These are phyloP conservation scores for Anisodus acutangulus DNA, from an alignment of 257 asterid species.

Conservation along the genomic window DNA sequence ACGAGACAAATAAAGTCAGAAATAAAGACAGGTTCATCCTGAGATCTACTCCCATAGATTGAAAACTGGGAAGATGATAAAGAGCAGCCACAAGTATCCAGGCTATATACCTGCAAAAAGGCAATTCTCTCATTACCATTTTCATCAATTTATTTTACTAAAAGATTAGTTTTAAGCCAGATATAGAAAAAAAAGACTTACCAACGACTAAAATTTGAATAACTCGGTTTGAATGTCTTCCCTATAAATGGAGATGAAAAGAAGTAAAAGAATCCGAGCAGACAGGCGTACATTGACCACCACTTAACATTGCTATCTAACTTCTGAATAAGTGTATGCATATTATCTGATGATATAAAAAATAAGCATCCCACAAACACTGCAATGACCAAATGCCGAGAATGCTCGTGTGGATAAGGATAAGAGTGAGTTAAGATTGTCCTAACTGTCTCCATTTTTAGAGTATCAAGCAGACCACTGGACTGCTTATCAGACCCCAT, in stretches of 20 bases:
- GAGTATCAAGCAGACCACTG: conserved; percentile 70
- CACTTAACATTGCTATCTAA: conserved; percentile 96
- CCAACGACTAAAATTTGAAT: conserved; percentile 98
- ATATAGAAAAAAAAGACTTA: conserved; percentile 40
- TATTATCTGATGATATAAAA: conserved; percentile 94
- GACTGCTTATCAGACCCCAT: conserved; percentile 71
- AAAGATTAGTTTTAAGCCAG: background rate
- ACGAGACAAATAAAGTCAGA: conserved; percentile 80
- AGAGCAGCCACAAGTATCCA: conserved; percentile 95
- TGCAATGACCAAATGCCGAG: conserved; percentile 93
- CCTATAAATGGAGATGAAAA: conserved; percentile 97
- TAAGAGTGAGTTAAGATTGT: conserved; percentile 87
- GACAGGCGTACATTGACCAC: conserved; percentile 99
- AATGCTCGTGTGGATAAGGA: conserved; percentile 99
- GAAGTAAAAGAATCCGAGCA: conserved; percentile 98
- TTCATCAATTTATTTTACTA: background rate
- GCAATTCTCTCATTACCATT: conserved; percentile 30
- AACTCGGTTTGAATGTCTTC: conserved; percentile 94
- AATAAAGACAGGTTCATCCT: conserved; percentile 96
- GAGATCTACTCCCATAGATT: conserved; percentile 97
- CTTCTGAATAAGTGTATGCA: conserved; percentile 96
- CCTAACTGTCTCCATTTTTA: conserved; percentile 91
- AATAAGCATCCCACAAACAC: conserved; percentile 92
- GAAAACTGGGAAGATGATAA: conserved; percentile 99
- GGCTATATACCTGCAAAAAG: conserved; percentile 73